Conservation (phyloP, 306 rosid species). For the Mimosa bimucronata region DNA sequence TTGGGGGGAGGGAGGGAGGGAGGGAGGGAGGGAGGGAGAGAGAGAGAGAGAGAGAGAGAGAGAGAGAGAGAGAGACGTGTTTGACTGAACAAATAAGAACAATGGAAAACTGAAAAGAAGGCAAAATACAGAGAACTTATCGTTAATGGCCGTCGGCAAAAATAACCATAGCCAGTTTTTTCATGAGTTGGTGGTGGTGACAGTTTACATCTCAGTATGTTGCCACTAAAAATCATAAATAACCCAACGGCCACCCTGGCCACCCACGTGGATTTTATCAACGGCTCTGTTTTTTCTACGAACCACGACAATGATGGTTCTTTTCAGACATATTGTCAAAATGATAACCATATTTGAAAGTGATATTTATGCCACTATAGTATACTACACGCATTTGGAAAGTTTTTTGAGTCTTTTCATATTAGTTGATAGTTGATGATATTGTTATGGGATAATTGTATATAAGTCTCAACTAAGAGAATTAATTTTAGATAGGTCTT, state of each 20-base stretch:
- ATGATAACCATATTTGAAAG: neutral
- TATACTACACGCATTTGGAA: neutral
- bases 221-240: neutral
- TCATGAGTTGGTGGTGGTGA: neutral
- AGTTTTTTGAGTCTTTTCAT: neutral
- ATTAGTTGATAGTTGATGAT: too few species aligned
- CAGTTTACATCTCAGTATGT: neutral
- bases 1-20: neutral
- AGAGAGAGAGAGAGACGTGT: constrained; percentile 56
- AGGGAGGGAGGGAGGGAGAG: constrained; percentile 42
- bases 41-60: too few species aligned
- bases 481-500: too few species aligned
- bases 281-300: neutral
- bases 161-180: neutral
- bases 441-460: too few species aligned
- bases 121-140: constrained; percentile 35
- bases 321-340: neutral
- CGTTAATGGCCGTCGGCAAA: constrained; percentile 24
- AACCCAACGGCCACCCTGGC: neutral
- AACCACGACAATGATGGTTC: neutral
- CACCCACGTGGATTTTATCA: neutral
- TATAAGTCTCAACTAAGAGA: too few species aligned
- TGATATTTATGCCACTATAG: neutral
- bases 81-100: constrained; percentile 50
- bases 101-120: constrained; percentile 19